Evolutionary conservation across 306 rosid species (phyloP), one percentile per base, ranked within the genome.

Genomic region (Morella rubra): DNA sequence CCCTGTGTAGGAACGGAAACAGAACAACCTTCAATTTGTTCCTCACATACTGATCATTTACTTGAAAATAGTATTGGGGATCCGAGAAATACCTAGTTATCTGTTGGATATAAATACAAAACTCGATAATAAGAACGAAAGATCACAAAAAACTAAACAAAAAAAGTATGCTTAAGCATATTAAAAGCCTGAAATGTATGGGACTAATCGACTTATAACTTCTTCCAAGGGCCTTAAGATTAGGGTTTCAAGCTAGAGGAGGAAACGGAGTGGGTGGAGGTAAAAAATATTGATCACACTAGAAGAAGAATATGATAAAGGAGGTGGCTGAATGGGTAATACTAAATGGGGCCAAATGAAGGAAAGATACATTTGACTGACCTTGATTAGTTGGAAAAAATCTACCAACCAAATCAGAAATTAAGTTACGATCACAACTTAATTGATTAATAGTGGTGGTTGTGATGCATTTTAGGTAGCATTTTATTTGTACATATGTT

Each of bases 41-140:
- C 88, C 91, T 87, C 69, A 92, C 97, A 80, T 90, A 95, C 40
- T 89, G 99, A 78, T 92, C 97, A 79, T 92, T 95, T 82, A 95
- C 97, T 92, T 95, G 99, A 78, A 92, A 95, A 82, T 95, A 95
- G 82, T 92, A 95, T 82, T 95, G 97, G 44, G 99, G 97, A 86
- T 95, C 97, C 46, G 97, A 95, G 85, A 95, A 92, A 71, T 90
- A 89, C 76, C 92, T 85, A 78, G 92, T 95, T 81, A 92, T 95
- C 97, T 95, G 93, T 82, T 52, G 64, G 20, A 84, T 75, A 58
- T 74, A 76, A 73, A 8, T 60, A 13, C 75, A 76, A 56, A 64
- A 62, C 40, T 55, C 51, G 76, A 75, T 58, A 56, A 53, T 55
- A 49, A 79, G 37, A 7, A 70, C 14, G 51, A 69, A 32, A 10